Evolutionary conservation across 2,329 filamentous ascomycete genomes (phyloP).

Genomic region (Sarocladiaceae sp.): DNA sequence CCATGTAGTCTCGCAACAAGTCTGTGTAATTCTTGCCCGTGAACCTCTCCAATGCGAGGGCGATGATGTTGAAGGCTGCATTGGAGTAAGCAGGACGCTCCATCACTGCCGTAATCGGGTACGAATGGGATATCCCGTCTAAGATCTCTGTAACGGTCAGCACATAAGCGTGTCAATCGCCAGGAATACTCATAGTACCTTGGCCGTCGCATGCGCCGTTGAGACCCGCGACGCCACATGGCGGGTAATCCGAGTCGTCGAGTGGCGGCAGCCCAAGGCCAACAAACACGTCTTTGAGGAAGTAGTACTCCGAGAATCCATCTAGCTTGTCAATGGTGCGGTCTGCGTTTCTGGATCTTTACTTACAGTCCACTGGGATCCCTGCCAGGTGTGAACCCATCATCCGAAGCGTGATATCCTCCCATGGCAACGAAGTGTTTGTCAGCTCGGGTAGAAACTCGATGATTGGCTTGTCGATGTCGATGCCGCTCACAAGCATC

Average conservation of each 20-base stretch:
- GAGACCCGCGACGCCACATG: constrained; percentile 28
- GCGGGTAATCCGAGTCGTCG: constrained; percentile 25
- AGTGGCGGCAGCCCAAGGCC: constrained; percentile 30
- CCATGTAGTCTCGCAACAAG: constrained; percentile 17
- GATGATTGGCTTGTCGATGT: constrained; percentile 25
- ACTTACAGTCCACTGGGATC: constrained; percentile 28
- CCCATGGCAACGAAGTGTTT: constrained; percentile 23
- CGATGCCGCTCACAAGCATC: constrained; percentile 27
- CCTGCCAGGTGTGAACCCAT: constrained; percentile 31
- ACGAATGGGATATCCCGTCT: constrained; percentile 20
- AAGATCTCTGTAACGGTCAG: no score
- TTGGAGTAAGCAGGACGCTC: constrained; percentile 34
- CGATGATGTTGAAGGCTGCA: constrained; percentile 30
- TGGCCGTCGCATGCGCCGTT: constrained; percentile 26
- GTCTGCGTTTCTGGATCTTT: constrained; percentile 5
- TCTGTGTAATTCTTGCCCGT: constrained; percentile 23
- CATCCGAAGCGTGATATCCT: constrained; percentile 29
- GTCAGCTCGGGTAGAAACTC: constrained; percentile 28
- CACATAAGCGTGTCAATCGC: neutral
- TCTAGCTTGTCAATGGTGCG: constrained; percentile 17
- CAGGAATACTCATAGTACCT: constrained; percentile 18
- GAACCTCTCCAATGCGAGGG: constrained; percentile 25
- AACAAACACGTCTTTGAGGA: constrained; percentile 26
- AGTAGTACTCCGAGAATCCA: constrained; percentile 31
- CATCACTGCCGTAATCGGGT: constrained; percentile 23